Percentiles rank a stretch among this genome's conserved stretches.
phyloP scores from a whole-genome alignment of 176 grass and related monocot species.

The Zea luxurians region DNA sequence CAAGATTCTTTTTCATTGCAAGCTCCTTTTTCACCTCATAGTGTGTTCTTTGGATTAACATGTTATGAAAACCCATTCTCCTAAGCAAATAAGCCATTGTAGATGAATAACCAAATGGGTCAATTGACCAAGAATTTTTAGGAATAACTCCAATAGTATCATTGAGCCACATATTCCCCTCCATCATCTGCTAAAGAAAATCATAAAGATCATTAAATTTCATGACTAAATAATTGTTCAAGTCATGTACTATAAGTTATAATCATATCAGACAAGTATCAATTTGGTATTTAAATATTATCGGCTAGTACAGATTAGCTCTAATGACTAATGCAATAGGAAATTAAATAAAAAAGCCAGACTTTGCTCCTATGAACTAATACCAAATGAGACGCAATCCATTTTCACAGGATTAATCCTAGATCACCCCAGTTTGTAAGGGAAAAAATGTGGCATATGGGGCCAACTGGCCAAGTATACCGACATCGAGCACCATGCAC shows the following conservation, averaged over 20 bases:
- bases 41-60: constrained; percentile 96
- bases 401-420: neutral
- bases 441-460: neutral
- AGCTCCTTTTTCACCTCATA: constrained; percentile 99
- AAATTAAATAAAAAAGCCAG: neutral
- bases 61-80: constrained; percentile 95
- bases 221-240: constrained; percentile 24
- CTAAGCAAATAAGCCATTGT: constrained; percentile 93
- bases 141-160: constrained; percentile 91
- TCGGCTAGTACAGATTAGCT: neutral
- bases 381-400: neutral
- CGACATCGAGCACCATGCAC: neutral
- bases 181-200: constrained; percentile 80
- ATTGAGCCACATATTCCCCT: constrained; percentile 94
- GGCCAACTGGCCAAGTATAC: neutral
- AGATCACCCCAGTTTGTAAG: neutral
- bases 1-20: constrained; percentile 74
- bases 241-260: constrained; percentile 1
- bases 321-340: neutral
- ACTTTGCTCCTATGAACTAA: neutral
- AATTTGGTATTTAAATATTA: neutral
- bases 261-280: constrained; percentile 2
- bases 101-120: constrained; percentile 96
- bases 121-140: constrained; percentile 97
- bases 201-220: constrained; percentile 18